phyloP scores from a whole-genome alignment of 1,284 basidiomycete species.

The Cutaneotrichosporon cyanovorans region DNA sequence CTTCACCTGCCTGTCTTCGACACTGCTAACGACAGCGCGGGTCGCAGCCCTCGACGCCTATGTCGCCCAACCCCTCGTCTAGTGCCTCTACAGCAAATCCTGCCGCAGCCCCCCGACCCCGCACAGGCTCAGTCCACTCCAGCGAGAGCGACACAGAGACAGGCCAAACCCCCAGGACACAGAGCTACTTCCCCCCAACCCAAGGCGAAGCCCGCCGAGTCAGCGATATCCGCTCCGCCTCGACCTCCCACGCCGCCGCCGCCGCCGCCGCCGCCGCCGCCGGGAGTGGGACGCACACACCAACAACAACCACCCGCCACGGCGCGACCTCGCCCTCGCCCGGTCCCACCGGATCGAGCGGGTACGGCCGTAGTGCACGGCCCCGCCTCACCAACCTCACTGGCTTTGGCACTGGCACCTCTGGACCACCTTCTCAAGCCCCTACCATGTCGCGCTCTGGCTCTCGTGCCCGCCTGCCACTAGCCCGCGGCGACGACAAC shows the following conservation, averaged over 20 bases:
- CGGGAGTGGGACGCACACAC: not conserved
- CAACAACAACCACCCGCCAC: not conserved
- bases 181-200: constrained; percentile 6
- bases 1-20: too few relatives aligned
- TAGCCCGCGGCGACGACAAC: not conserved
- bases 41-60: constrained; percentile 1
- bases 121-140: not conserved
- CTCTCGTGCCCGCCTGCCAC: constrained; percentile 11
- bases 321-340: too few relatives aligned
- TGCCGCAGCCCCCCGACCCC: too few relatives aligned
- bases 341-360: not conserved
- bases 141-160: constrained; percentile 1
- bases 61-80: constrained; percentile 1
- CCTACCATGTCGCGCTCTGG: constrained; percentile 11
- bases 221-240: constrained; percentile 5
- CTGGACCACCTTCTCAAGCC: too few relatives aligned
- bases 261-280: too few relatives aligned
- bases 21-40: too few relatives aligned
- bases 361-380: constrained; percentile 1
- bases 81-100: too few relatives aligned
- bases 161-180: constrained; percentile 9
- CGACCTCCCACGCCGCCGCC: too few relatives aligned
- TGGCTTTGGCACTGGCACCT: not conserved
- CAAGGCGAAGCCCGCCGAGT: constrained; percentile 3
- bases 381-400: constrained; percentile 1